phyloP scores from a whole-genome alignment of 2,329 filamentous ascomycete species.

The Phaeosphaeria sp. region DNA sequence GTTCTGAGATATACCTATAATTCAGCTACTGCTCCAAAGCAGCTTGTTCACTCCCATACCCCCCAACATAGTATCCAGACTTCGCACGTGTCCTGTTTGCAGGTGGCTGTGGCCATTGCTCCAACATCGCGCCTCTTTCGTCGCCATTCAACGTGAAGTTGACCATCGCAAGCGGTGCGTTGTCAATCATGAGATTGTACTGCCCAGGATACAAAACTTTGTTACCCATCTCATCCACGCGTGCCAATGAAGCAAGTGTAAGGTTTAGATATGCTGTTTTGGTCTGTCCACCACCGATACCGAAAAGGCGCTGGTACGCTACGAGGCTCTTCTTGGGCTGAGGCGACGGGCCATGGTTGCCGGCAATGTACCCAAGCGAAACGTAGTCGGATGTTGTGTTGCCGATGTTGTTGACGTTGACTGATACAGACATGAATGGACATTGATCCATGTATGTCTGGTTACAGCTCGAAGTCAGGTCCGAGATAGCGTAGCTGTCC shows the following conservation, averaged over 20 bases:
- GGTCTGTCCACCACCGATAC: conserved; percentile 46
- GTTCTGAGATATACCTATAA: background rate
- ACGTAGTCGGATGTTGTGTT: conserved; percentile 60
- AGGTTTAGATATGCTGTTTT: conserved; percentile 49
- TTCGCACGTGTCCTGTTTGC: conserved; percentile 25
- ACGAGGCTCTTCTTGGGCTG: conserved; percentile 62
- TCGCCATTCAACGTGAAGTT: conserved; percentile 34
- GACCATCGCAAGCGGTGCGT: conserved; percentile 17
- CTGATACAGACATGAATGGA: conserved; percentile 48
- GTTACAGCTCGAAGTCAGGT: conserved; percentile 38
- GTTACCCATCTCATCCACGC: conserved; percentile 60
- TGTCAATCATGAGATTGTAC: conserved; percentile 48
- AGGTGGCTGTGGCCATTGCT: conserved; percentile 37
- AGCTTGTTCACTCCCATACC: conserved; percentile 24
- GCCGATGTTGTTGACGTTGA: conserved; percentile 59
- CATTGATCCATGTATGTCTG: conserved; percentile 49
- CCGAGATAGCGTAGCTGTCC: conserved; percentile 22
- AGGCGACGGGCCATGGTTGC: conserved; percentile 57
- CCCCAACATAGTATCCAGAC: conserved; percentile 25
- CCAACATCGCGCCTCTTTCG: conserved; percentile 19
- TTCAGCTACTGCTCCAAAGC: background rate
- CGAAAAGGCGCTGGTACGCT: conserved; percentile 55
- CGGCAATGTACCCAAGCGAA: conserved; percentile 58
- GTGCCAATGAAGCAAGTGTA: conserved; percentile 58
- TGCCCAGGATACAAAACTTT: conserved; percentile 61